Evolutionary conservation across 352 stramenopile genomes (phyloP).

Genomic region (Globisporangium paroecandrum): DNA sequence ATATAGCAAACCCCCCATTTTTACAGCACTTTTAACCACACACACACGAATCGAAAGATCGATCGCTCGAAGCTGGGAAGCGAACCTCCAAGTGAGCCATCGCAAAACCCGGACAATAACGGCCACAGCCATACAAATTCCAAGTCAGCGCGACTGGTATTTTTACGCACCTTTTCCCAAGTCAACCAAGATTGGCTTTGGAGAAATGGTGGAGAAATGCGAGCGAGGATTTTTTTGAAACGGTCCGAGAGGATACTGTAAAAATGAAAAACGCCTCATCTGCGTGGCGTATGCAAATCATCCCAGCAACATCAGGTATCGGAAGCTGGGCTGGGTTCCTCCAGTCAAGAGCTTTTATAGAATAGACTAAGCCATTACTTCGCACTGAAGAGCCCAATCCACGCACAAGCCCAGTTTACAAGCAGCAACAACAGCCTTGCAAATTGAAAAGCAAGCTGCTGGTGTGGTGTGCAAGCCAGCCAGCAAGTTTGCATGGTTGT

Average conservation of each 20-base stretch:
- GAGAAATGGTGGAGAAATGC: background rate
- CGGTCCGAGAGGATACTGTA: background rate
- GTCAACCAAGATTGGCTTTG: background rate
- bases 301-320: background rate
- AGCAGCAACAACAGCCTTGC: background rate
- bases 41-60: constrained; percentile 7
- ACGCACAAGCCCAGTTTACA: background rate
- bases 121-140: background rate
- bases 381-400: background rate
- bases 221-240: background rate
- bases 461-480: background rate
- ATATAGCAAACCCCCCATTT: background rate
- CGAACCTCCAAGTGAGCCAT: background rate
- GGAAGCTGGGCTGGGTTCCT: background rate
- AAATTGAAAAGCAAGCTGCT: background rate
- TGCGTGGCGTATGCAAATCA: constrained; percentile 2
- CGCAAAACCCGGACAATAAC: background rate
- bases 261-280: constrained; percentile 6
- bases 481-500: background rate
- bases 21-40: background rate
- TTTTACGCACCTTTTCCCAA: constrained; percentile 2
- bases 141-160: constrained; percentile 1
- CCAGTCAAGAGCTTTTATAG: background rate
- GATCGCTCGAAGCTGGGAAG: background rate
- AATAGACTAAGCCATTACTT: background rate